These are phyloP conservation scores for Apiospora phragmitis DNA, from an alignment of 2,329 filamentous ascomycete genomes.

Conservation along the genomic window DNA sequence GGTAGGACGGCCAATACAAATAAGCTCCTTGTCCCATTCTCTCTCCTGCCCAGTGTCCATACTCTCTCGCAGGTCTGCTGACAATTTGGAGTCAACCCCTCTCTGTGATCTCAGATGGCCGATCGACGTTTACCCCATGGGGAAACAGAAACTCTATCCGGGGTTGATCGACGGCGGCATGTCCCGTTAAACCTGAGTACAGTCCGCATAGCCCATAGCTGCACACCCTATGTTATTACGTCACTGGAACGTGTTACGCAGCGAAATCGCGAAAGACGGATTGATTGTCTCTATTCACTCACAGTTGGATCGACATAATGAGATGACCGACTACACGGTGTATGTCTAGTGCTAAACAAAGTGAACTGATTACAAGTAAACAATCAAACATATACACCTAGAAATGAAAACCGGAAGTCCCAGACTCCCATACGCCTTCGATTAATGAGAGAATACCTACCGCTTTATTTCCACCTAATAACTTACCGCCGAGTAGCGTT, in stretches of 20 bases:
- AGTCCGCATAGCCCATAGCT: conserved; percentile 5
- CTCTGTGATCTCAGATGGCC: background rate
- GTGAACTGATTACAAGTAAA: background rate
- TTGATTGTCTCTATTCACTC: background rate
- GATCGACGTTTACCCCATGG: background rate
- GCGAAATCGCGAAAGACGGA: background rate
- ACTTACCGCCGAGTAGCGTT: background rate
- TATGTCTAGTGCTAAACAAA: background rate
- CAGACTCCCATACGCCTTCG: background rate
- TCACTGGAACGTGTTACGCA: background rate
- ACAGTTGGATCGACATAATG: background rate
- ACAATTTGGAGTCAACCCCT: background rate
- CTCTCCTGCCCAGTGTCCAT: background rate
- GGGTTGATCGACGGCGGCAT: background rate
- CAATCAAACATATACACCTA: background rate
- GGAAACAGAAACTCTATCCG: background rate
- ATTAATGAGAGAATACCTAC: background rate
- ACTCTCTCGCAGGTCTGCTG: background rate
- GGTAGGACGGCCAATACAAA: background rate
- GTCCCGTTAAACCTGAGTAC: background rate
- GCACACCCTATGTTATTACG: background rate
- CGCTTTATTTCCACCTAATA: background rate
- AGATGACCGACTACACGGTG: background rate
- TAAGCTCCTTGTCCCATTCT: background rate
- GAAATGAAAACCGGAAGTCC: background rate